Evolutionary conservation across 306 rosid species (phyloP).

Genomic region (Prunus persica): DNA sequence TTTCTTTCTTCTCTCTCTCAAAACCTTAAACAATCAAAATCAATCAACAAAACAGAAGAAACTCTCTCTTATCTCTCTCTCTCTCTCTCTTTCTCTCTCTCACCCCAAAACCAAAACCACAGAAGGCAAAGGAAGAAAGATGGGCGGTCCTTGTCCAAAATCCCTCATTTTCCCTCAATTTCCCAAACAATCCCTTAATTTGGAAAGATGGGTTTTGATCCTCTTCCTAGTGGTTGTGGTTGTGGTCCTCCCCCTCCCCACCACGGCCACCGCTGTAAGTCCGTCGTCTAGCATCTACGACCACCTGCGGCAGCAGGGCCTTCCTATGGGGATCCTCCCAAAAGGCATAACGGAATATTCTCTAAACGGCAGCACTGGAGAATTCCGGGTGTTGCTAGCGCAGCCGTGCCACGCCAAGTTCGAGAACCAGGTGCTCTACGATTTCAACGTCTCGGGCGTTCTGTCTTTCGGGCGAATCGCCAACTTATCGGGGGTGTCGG

Average conservation of each 20-base stretch:
- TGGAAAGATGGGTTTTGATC: not conserved
- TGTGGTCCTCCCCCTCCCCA: conserved; percentile 15
- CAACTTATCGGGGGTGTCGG: conserved; percentile 61
- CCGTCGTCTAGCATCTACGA: conserved; percentile 57
- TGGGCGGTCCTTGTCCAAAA: not conserved
- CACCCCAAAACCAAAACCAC: not conserved
- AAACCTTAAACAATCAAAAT: not conserved
- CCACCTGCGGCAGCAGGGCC: conserved; percentile 55
- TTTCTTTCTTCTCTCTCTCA: too few relatives aligned
- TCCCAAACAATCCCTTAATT: not conserved
- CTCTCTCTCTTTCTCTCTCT: not conserved
- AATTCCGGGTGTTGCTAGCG: conserved; percentile 52
- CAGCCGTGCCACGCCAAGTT: conserved; percentile 82
- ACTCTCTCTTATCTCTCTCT: not conserved
- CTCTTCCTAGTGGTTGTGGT: not conserved
- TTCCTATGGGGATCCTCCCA: conserved; percentile 82
- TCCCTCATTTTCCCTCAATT: conserved; percentile 5
- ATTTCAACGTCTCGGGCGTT: conserved; percentile 58
- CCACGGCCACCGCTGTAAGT: not conserved
- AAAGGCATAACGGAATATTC: conserved; percentile 57
- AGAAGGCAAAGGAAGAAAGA: not conserved
- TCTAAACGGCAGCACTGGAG: conserved; percentile 34
- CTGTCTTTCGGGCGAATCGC: conserved; percentile 59
- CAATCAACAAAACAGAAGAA: not conserved
- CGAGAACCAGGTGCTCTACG: conserved; percentile 83